Base-by-base conservation (phyloP, 148 eudicot species). In the Fallopia convolvulus region DNA sequence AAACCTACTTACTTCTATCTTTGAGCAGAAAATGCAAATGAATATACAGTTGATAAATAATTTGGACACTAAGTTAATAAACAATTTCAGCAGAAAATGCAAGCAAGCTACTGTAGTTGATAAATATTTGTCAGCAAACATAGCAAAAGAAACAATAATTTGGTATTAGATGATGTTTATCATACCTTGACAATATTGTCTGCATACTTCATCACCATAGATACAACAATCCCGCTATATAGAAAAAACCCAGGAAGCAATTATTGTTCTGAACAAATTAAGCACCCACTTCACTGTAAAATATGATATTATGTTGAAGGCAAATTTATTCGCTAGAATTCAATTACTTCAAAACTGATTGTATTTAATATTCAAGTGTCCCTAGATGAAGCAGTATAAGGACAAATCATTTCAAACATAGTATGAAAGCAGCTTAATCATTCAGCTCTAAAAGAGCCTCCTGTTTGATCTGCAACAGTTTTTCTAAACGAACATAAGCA, bases 201-300 rank as follows among this genome's bases (percentile, higher is more conserved):
- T 74, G 99, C 99, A 71, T 88, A 95, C 84, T 95, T 92, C 99
- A 92, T 95, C 75, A 95, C 99, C 99, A 95, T 95, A 14, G 99
- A 95, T 53, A 95, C 99, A 73, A 97, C 97, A 86, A 95, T 88
- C 60, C 99, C 99, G 85, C 99, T 95, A 88, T 82, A 83, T 79
- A 55, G 52, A 77, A 70, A 32, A 15, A 30, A 70, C 26, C 13
- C 30, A 72, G 26, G 18, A 18, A 68, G 8, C 49, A 47, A 77
- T 26, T 66, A 21, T 65, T 33, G 15, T 13, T 33, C 17, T 32
- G 70, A 65, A 65, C 70, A 65, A 4, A 30, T 65, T 1, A 3
- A 65, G 40, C 70, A 65, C 7, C 9, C 13, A 4, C 40, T 26
- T 60, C 26, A 30, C 12, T 13, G 70, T 4, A 65, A 60, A 60